Conservation (phyloP, 768 basidiomycete species). For the Crepidotus variabilis region DNA sequence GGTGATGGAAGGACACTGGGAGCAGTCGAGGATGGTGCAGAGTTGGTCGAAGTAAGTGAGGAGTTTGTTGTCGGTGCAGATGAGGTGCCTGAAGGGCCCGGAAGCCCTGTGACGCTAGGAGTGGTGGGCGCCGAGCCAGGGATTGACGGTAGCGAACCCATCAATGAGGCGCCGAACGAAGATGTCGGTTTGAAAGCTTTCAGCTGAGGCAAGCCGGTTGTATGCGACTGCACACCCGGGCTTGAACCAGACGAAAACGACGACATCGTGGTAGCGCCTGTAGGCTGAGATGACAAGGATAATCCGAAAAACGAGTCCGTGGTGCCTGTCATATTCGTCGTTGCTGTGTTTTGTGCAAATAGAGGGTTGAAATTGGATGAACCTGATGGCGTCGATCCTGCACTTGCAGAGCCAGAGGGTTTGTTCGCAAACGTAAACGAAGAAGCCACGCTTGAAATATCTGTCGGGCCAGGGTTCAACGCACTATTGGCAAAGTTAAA, state of each 20-base stretch:
- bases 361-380: slow-evolving; percentile 12
- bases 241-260: slow-evolving; percentile 20
- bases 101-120: slow-evolving; percentile 33
- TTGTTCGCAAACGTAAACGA: slow-evolving; percentile 53
- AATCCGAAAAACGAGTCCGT: slow-evolving; percentile 44
- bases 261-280: slow-evolving; percentile 31
- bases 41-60: not conserved
- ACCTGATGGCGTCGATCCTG: slow-evolving; percentile 5
- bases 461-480: slow-evolving; percentile 43
- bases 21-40: slow-evolving; percentile 2
- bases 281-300: slow-evolving; percentile 47
- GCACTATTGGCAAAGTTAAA: slow-evolving; percentile 39
- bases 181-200: slow-evolving; percentile 84
- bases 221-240: slow-evolving; percentile 37
- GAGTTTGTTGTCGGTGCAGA: slow-evolving; percentile 12
- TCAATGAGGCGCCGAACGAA: slow-evolving; percentile 71
- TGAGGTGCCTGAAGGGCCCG: slow-evolving; percentile 9
- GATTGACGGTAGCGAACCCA: slow-evolving; percentile 74
- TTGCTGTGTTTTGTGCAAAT: slow-evolving; percentile 24
- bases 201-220: slow-evolving; percentile 55
- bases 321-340: slow-evolving; percentile 27
- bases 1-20: slow-evolving; percentile 6
- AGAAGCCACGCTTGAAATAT: slow-evolving; percentile 69
- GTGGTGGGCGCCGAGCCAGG: slow-evolving; percentile 53
- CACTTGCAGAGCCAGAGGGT: slow-evolving; percentile 11